phyloP scores from a whole-genome alignment of 176 grass and related monocot genomes.

The Lolium perenne region DNA sequence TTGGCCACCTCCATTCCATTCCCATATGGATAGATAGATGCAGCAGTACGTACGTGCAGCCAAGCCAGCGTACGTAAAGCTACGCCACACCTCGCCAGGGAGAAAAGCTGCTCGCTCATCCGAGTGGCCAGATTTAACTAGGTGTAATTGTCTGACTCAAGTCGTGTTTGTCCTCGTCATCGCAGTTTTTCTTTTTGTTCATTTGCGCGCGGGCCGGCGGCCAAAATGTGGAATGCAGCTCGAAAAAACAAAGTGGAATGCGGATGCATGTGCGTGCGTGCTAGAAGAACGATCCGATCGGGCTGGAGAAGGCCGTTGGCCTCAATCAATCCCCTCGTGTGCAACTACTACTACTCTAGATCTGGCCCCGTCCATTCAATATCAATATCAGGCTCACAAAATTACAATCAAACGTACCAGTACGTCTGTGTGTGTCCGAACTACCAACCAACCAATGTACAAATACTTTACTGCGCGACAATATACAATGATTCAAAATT shows the following conservation, averaged over 20 bases:
- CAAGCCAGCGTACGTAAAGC: not conserved
- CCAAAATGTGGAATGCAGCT: not conserved
- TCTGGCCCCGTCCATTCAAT: no score
- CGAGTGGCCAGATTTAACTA: not conserved
- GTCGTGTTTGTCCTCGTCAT: not conserved
- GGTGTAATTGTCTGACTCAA: not conserved
- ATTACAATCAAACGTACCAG: no score
- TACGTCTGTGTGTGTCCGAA: no score
- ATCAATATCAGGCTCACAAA: no score
- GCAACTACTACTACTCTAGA: no score
- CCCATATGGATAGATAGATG: not conserved
- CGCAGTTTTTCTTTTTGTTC: constrained; percentile 22
- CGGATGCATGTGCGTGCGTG: not conserved
- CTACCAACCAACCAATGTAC: no score
- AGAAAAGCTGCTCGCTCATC: not conserved
- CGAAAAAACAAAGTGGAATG: not conserved
- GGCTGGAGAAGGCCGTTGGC: no score
- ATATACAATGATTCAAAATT: not conserved
- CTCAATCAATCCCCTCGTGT: no score
- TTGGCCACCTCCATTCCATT: not conserved
- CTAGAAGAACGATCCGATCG: no score
- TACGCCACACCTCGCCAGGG: not conserved
- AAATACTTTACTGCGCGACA: not conserved
- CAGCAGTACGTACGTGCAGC: not conserved
- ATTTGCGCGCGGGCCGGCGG: not conserved